phyloP scores from a whole-genome alignment of 1,139 yeast genomes.

The Entelexis sorbosivorans region DNA sequence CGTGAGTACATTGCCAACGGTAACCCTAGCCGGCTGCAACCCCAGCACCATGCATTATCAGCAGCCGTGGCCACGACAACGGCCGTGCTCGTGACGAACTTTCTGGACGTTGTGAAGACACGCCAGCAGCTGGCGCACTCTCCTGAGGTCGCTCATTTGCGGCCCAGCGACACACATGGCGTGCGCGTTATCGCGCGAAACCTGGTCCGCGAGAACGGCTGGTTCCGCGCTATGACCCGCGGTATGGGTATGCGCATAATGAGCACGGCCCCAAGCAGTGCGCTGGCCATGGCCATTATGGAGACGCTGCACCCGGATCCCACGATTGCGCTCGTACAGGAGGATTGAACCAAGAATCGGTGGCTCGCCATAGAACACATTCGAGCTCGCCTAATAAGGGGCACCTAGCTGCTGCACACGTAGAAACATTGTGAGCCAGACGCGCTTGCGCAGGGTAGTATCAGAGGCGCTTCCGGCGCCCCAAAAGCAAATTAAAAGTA shows the following conservation, averaged over 20 bases:
- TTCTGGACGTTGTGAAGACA: constrained; percentile 36
- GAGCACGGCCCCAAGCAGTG: constrained; percentile 34
- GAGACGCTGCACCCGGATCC: constrained; percentile 35
- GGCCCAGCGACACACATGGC: constrained; percentile 34
- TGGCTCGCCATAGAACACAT: too few species aligned
- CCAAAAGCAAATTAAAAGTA: too few species aligned
- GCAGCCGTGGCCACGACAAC: constrained; percentile 34
- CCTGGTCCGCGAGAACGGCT: constrained; percentile 33
- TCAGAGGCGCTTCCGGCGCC: too few species aligned
- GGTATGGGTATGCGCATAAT: constrained; percentile 34
- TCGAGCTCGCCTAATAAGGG: too few species aligned
- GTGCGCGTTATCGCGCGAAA: constrained; percentile 30
- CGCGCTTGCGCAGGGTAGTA: too few species aligned
- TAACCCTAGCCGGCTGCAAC: constrained; percentile 10
- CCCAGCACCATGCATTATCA: constrained; percentile 29
- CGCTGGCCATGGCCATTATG: constrained; percentile 35
- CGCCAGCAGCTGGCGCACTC: constrained; percentile 37
- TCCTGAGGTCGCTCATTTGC: constrained; percentile 31
- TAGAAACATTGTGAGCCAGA: too few species aligned
- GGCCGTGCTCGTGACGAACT: constrained; percentile 35
- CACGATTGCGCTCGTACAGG: constrained; percentile 20
- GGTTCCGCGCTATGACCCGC: constrained; percentile 31
- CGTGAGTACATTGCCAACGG: constrained; percentile 14
- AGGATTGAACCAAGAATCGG: constrained; percentile 19
- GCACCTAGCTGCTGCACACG: too few species aligned